Base-by-base conservation (phyloP, 495 filamentous ascomycete genomes). In the Letharia lupina region DNA sequence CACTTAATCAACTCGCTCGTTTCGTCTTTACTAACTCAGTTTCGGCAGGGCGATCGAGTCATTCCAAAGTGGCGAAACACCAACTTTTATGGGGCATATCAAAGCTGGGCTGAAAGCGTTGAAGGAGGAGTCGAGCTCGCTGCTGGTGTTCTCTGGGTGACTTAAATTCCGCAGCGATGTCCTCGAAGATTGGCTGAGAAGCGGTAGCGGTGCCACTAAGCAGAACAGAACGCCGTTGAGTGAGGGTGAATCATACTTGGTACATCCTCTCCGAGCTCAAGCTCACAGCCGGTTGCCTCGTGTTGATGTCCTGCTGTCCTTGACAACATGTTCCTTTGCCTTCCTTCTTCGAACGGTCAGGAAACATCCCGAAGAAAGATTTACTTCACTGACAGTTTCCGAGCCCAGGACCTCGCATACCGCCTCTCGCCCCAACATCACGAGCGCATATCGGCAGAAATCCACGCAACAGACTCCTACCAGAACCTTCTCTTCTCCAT, bases 401-500 rank as follows among this genome's bases (percentile, higher is more conserved):
- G 57, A n/a, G 56, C 57, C 10, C 58, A 85, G 83, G 79, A 79
- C 42, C 76, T 86, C 28, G 77, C 77, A 20, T 69, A 74, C 78
- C 68, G 39, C 44, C 33, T 63, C 61, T 35, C 72, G 72, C 31
- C 63, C 77, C 28, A 68, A 58, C 13, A 57, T 31, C 64, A 37
- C 35, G 18, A 33, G 62, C 70, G 77, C 48, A 76, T 87, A 50
- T 71, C 80, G 10, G 71, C 84, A 8, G 91, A 94, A 70, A 77
- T 82, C 15, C 78, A 81, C 61, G 89, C 91, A 1, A 82, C 88
- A n/a, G 91, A 95, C 69, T 91, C 88, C 6, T 91, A 89, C 70
- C 83, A 87, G 65, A 95, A 94, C 68, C 75, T 93, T 16, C 73
- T 93, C 28, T 90, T 91, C 69, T 88, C 87, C 5, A 69, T 92